Evolutionary conservation across 768 basidiomycete genomes (phyloP).

Genomic region (Sistotremastrum suecicum): DNA sequence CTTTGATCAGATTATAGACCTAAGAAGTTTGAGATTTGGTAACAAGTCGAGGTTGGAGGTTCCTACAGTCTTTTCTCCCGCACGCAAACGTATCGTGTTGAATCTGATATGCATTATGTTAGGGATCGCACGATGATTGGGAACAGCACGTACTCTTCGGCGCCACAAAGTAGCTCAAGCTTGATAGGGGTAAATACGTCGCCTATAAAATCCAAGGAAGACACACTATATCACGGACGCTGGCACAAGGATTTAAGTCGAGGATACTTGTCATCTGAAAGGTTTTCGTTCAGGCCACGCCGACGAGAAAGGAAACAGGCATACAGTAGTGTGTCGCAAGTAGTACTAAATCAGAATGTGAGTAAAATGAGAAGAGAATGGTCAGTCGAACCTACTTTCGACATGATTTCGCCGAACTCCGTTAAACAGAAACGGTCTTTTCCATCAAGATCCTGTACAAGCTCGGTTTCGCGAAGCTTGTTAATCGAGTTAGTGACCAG

Average conservation of each 20-base stretch:
- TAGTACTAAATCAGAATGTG: constrained; percentile 42
- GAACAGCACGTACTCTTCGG: constrained; percentile 44
- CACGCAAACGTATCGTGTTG: constrained; percentile 51
- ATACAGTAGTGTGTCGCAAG: constrained; percentile 54
- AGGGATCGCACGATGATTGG: neutral
- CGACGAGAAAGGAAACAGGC: constrained; percentile 6
- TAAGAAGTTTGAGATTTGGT: constrained; percentile 8
- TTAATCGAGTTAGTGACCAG: constrained; percentile 55
- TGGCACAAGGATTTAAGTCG: constrained; percentile 37
- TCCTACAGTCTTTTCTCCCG: constrained; percentile 59
- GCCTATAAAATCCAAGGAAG: constrained; percentile 12
- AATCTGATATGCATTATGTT: constrained; percentile 30
- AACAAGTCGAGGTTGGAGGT: neutral
- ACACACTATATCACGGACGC: constrained; percentile 51
- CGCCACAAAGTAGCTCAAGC: constrained; percentile 50
- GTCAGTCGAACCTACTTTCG: constrained; percentile 39
- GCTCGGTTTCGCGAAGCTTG: constrained; percentile 42
- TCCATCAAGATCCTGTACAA: constrained; percentile 35
- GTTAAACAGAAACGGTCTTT: constrained; percentile 40
- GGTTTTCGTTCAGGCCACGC: neutral
- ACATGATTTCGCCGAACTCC: constrained; percentile 77
- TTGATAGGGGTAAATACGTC: constrained; percentile 1
- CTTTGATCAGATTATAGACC: constrained; percentile 54
- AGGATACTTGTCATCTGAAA: constrained; percentile 56
- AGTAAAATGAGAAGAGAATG: neutral